Percentiles rank a stretch among this genome's conserved stretches.
Evolutionary conservation across 495 filamentous ascomycete species (phyloP).

Genomic region (Lasiosphaeriaceae sp.): DNA sequence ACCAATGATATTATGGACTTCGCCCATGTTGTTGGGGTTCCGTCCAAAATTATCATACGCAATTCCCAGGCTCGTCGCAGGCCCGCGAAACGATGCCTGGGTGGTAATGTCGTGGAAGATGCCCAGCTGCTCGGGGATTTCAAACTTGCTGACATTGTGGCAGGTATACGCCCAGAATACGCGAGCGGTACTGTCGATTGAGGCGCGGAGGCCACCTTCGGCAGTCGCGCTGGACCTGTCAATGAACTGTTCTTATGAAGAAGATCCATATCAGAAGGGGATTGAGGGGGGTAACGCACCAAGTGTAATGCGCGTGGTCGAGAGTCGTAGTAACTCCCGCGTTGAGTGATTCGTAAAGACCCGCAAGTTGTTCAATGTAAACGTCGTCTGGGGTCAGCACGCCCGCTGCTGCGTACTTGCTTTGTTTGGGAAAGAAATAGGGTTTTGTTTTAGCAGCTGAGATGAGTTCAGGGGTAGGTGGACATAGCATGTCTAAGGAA

Average conservation of each 20-base stretch:
- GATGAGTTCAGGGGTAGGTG: too few relatives aligned
- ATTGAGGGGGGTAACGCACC: too few relatives aligned
- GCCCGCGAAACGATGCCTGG: slow-evolving; percentile 11
- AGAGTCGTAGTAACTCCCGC: slow-evolving; percentile 30
- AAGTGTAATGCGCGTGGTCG: slow-evolving; percentile 30
- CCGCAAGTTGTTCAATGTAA: slow-evolving; percentile 37
- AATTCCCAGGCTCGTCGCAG: slow-evolving; percentile 25
- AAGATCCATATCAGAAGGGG: too few relatives aligned
- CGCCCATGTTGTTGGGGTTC: slow-evolving; percentile 13
- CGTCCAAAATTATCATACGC: slow-evolving; percentile 34
- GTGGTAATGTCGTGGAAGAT: slow-evolving; percentile 25
- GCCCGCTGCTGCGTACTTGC: slow-evolving; percentile 3
- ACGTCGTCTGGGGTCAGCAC: slow-evolving; percentile 30
- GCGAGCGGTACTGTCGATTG: slow-evolving; percentile 34
- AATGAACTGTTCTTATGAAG: too few relatives aligned
- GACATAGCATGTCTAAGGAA: too few relatives aligned
- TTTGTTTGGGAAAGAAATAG: too few relatives aligned
- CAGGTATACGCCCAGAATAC: slow-evolving; percentile 35
- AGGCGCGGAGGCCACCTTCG: slow-evolving; percentile 34
- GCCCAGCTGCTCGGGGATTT: slow-evolving; percentile 26
- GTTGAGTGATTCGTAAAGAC: slow-evolving; percentile 35
- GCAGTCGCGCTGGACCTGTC: slow-evolving; percentile 2
- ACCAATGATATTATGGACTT: slow-evolving; percentile 3
- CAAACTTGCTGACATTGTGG: slow-evolving; percentile 15
- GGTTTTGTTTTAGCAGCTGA: too few relatives aligned